Evolutionary conservation across 2,329 filamentous ascomycete genomes (phyloP), one percentile per base, ranked within the genome.

Genomic region (Fusarium pseudonygamai): DNA sequence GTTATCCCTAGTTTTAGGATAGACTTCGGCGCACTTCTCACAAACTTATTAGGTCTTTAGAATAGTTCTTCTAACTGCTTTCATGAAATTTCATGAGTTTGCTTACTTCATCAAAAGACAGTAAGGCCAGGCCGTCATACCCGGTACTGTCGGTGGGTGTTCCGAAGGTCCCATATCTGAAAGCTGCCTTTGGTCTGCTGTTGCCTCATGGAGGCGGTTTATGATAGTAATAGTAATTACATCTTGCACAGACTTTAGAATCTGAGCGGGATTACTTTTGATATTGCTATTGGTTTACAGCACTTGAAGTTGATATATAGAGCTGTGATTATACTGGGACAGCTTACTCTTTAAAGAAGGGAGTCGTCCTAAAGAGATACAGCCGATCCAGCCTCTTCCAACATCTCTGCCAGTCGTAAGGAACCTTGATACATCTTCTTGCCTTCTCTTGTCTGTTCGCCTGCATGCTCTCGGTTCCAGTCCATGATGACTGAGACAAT

Each of bases 391-490:
- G 36, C 13, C 5, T 53, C 50, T 24, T 58, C 34, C 3, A 69
- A 15, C n/a, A 22, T 69, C 14, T 69, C 67, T 20, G 58, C 52
- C 2, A 69, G 26, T 9, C 26, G 26, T 4, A 60, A 45, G 2
- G 64, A 69, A 26, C 22, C 49, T 4, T 52, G 65, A 9, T 68
- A 67, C 7, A n/a, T 24, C 7, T 46, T 66, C 45, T 42, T 57
- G 3, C 16, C 14, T 13, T 42, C 36, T 28, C 46, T 47, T 5
- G n/a, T 22, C 12, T 22, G 8, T 15, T 45, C 32, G 2, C 13
- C 12, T 9, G 18, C 18, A 7, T 67, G 47, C 7, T 60, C 62
- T 7, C 24, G 40, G 5, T 68, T 68, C 62, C 47, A 68, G 7
- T 39, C 53, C n/a, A 56, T 15, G 8, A 67, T 61, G 6, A 55